Evolutionary conservation across 2,329 filamentous ascomycete species (phyloP), one percentile per base, ranked within the genome.

Genomic region (Orbilia quercus): DNA sequence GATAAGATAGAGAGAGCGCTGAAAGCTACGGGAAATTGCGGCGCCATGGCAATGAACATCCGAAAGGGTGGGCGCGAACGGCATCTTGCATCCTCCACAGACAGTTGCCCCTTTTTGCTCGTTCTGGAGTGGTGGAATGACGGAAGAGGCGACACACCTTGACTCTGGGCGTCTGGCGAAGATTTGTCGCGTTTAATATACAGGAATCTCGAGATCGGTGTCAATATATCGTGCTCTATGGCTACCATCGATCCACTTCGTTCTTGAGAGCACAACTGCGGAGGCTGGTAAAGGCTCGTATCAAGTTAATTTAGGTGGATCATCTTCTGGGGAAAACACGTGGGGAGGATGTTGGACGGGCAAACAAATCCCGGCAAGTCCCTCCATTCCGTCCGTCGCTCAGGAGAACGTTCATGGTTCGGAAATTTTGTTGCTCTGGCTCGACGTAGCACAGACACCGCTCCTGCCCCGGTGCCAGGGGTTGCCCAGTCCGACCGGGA

Each of bases 21-120:
- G 25, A 62, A 36, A n/a, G 11, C 38, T 18, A 51, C 34, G 48
- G 59, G 67, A 72, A 65, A 65, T 72, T 72, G 54, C 55, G 60
- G 18, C 59, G 59, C 54, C 47, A 42, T 65, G 59, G 58, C 36
- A 72, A 45, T 54, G 51, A 62, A 38, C 38, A 50, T 58, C 51
- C 54, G 53, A 54, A 58, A 22, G 36, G 34, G 67, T 53, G 66
- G 67, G 67, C 60, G 59, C 59, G 67, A 55, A 48, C 67, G 67
- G 67, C 59, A 64, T 64, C 67, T 58, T 72, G 67, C 67, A 55
- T 47, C 47, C 18, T 12, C 36, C 28, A 31, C 50, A 38, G 48
- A 40, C 23, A 23, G 31, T 14, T 22, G 14, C 66, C 66, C 66
- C 58, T 63, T 71, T 71, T 53, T 31, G 16, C 9, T 31, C 28